Base-by-base conservation (phyloP, 768 basidiomycete species). In the Tricholoma furcatifolium region DNA sequence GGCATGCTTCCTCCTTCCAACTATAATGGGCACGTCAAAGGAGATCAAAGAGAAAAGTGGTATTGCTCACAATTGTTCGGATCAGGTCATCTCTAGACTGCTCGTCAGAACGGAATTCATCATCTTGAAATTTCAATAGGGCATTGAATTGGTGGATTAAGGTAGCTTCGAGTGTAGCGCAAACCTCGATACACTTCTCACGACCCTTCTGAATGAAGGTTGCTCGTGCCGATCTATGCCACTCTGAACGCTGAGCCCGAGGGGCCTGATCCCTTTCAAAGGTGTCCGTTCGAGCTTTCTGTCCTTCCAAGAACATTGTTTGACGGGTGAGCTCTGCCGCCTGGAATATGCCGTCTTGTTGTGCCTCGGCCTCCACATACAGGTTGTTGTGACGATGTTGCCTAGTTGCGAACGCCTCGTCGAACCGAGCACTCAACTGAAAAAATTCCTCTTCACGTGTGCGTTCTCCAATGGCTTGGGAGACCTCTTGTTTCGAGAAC, bases 231-330 rank as follows among this genome's bases (percentile, higher is more conserved):
- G 36, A n/a, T 15, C 6, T 18, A 27, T 46, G 36, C 54, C 48
- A 50, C 15, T 50, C 54, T n/a, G 54, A 50, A 36, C 38, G 43
- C 27, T 50, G 32, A 6, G 20, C 35, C 7, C 35, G 15, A 11
- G 30, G 36, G 5, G 12, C 48, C 21, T 50, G 36, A 4, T 41
- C 30, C 8, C 6, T 10, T 34, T 34, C 17, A n/a, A 55, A 55
- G 5, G 47, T 8, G n/a, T 24, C 27, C 14, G 35, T 17, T 2
- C 49, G 54, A 4, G 27, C 30, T 14, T 7, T 18, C 20, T 55
- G 54, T 15, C 54, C 49, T 11, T 50, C 47, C n/a, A 39, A n/a
- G 31, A 55, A 55, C 1, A 46, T 6, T 6, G 12, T 21, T 43
- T 55, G 35, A 18, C 54, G 43, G 1, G 12, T 20, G 8, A 27